Conservation (phyloP, 1,284 basidiomycete genomes). For the Tausonia pullulans region DNA sequence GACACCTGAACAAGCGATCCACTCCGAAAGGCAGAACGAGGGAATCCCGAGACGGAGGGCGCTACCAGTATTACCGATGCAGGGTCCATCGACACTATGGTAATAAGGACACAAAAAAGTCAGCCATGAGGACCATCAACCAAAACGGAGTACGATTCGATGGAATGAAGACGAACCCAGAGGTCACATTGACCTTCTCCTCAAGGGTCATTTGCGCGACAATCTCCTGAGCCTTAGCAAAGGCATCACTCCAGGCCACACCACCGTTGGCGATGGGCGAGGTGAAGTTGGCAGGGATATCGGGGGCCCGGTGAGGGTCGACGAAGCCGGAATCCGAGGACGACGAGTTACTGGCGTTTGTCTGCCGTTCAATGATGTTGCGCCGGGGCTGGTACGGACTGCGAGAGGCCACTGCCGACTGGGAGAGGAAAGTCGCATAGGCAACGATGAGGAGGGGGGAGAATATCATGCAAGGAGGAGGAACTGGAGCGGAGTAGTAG, state of each 20-base stretch:
- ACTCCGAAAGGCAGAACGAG: constrained; percentile 51
- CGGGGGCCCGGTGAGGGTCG: constrained; percentile 7
- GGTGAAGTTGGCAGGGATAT: constrained; percentile 3
- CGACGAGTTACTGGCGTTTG: too few relatives aligned
- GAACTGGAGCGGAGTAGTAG: too few relatives aligned
- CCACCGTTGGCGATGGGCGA: not conserved
- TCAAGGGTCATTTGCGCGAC: constrained; percentile 36
- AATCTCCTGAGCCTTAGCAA: constrained; percentile 29
- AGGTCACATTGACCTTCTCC: constrained; percentile 31
- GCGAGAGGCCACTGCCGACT: too few relatives aligned
- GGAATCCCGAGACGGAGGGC: constrained; percentile 39
- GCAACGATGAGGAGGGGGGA: too few relatives aligned
- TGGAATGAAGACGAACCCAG: not conserved
- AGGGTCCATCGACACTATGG: too few relatives aligned
- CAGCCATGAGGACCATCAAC: too few relatives aligned
- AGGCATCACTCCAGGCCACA: constrained; percentile 22
- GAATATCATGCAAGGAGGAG: too few relatives aligned
- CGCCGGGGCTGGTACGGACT: too few relatives aligned
- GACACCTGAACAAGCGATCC: too few relatives aligned
- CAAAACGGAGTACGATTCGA: too few relatives aligned
- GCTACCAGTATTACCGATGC: constrained; percentile 48
- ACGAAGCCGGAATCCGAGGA: not conserved
- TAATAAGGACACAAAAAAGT: not conserved
- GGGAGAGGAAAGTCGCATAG: too few relatives aligned
- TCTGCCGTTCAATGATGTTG: too few relatives aligned